Evolutionary conservation across 345 rosid genomes (phyloP), one percentile per base, ranked within the genome.

Genomic region (Hibiscus mutabilis): DNA sequence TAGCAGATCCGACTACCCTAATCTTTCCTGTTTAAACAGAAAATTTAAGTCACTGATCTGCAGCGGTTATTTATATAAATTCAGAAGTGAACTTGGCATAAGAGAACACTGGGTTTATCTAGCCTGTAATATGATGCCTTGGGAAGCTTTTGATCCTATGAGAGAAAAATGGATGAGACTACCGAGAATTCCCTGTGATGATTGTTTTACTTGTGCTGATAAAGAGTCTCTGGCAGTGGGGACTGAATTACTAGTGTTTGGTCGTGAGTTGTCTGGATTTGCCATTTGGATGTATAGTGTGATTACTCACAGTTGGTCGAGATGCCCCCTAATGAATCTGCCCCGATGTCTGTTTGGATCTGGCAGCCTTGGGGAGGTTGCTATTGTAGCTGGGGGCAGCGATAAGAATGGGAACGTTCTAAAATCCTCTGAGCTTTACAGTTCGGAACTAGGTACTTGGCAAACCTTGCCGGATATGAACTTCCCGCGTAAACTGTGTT

Each of bases 201-300:
- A 79, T 9, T 83, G 84, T 47, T 83, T 83, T 67, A 80, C 75
- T 58, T 75, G 33, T 72, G 84, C 84, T 6, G 84, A 83, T 71
- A 83, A 80, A 72, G 86, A 83, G 77, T 83, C 86, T n/a, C 71
- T 83, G 49, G 86, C 86, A 0, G 84, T 83, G 33, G 86, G 84
- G 64, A 80, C 77, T 40, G 68, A 80, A 66, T 68, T 83, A 42
- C 86, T 83, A 16, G 86, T 83, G 27, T 83, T 83, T 72, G 86
- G 86, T 18, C 84, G 79, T 29, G 84, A 83, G 60, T 24, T 83
- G 70, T 78, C 70, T 1, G 84, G 79, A 22, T 76, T 80, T 69
- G 79, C 79, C 8, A 80, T 83, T 64, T 83, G 82, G 80, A 80
- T 55, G 77, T 83, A 83, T 24, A 76, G 76, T 71, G 62, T 78